Evolutionary conservation across 2,329 filamentous ascomycete species (phyloP), one percentile per base, ranked within the genome.

Genomic region (Ciborinia camelliae): DNA sequence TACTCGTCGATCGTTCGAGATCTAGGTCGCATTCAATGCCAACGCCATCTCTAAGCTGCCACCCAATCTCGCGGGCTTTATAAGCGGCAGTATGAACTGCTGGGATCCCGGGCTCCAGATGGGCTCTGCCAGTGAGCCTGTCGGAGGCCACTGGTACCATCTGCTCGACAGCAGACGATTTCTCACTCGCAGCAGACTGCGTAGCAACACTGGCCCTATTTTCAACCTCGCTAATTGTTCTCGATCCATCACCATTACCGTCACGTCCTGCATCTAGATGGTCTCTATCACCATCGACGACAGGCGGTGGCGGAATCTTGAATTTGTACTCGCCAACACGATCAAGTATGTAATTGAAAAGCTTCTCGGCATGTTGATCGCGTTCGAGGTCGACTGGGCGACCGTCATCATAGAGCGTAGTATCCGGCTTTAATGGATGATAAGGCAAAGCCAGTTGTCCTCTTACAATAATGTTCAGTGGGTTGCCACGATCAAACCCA

Each of bases 341-440:
- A 74, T 98, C 94, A 28, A 98, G 82, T 53, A 96, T 91, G 75
- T 98, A 92, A 71, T 98, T 97, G 80, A 96, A 98, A 2, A 99
- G 83, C 69, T 90, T 92, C 75, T 98, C 94, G 39, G 95, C 91
- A 72, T 93, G 84, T 63, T 87, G 84, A 76, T 99, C 95, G 69
- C 90, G 86, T 32, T 85, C 80, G 62, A 88, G 84, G 71, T 97
- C 88, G 32, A 98, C 92, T 3, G 92, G 81, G 67, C 84, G 86
- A 52, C 91, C 91, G 61, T 84, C 84, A 77, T 99, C 96, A 79
- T 97, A 97, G 12, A 99, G 87, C 10, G 92, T 95, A 20, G 94
- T 94, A 47, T 87, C 85, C n/a, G 86, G 81, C 69, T 87, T 88
- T 66, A 99, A 81, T 30, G 89, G 82, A 76, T 97, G 92, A 75